These are phyloP conservation scores for Adiantum capillusveneris DNA, from an alignment of 75 land plant species.

Conservation along the genomic window DNA sequence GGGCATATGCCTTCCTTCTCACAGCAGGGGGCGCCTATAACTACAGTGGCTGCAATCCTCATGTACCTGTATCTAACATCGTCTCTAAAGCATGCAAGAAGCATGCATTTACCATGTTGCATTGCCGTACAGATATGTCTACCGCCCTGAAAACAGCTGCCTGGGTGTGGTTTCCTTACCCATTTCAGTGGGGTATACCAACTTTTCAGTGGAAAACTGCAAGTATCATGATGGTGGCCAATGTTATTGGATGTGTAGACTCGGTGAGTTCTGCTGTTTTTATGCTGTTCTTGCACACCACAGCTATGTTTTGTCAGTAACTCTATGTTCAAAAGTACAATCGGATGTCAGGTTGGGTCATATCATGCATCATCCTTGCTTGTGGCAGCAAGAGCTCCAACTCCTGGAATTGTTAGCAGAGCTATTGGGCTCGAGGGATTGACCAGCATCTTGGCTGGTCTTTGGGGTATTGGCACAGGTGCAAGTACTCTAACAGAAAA, in stretches of 20 bases:
- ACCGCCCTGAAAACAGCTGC: constrained; percentile 65
- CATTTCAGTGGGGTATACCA: constrained; percentile 95
- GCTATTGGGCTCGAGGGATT: constrained; percentile 89
- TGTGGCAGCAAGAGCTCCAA: constrained; percentile 89
- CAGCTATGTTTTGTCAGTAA: not conserved
- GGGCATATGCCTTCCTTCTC: constrained; percentile 88
- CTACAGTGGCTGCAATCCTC: constrained; percentile 73
- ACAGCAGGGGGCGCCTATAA: constrained; percentile 83
- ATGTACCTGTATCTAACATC: constrained; percentile 52
- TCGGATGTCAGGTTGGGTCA: constrained; percentile 65
- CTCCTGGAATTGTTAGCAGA: constrained; percentile 84
- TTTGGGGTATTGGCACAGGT: constrained; percentile 93
- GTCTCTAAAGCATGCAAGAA: constrained; percentile 54
- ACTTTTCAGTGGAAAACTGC: constrained; percentile 75
- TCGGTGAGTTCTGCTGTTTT: constrained; percentile 87
- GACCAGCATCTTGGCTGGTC: constrained; percentile 79
- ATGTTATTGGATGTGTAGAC: constrained; percentile 85
- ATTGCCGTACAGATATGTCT: constrained; percentile 83
- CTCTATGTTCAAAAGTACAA: not conserved
- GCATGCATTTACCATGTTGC: constrained; percentile 66
- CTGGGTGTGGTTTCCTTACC: constrained; percentile 96
- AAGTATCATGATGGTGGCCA: constrained; percentile 71
- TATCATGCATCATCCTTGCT: constrained; percentile 92
- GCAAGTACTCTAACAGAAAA: constrained; percentile 89
- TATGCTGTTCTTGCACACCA: too few species aligned